Conservation (phyloP, 495 filamentous ascomycete species). For the Penicillium steckii region DNA sequence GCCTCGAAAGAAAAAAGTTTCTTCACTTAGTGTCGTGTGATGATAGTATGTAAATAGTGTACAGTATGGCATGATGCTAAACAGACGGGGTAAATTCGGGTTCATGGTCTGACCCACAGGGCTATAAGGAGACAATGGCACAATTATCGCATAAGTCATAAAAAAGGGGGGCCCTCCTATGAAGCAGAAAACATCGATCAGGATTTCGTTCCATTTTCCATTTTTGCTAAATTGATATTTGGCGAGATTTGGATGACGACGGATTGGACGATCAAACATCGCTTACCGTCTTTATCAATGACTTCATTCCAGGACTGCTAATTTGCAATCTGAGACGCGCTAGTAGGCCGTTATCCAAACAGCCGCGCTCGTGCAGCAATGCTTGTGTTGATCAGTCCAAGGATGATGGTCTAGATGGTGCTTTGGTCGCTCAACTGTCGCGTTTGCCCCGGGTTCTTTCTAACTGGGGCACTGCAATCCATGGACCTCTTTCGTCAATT, state of each 20-base stretch:
- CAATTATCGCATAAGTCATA: no score
- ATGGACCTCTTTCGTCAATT: constrained; percentile 6
- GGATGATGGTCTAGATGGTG: constrained; percentile 9
- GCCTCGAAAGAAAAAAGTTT: not conserved
- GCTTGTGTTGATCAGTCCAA: constrained; percentile 11
- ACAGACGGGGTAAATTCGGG: not conserved
- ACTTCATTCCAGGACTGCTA: constrained; percentile 1
- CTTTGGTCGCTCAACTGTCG: not conserved
- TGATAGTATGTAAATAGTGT: no score
- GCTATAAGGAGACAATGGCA: not conserved
- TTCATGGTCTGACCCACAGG: not conserved
- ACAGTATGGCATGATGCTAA: not conserved
- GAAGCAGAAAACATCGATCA: not conserved
- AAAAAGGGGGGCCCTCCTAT: not conserved
- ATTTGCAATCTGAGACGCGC: constrained; percentile 18
- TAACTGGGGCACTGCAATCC: not conserved
- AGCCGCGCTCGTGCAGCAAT: constrained; percentile 19
- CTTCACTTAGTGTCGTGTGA: not conserved
- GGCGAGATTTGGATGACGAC: not conserved
- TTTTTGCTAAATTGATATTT: not conserved
- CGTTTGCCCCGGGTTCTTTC: constrained; percentile 9
- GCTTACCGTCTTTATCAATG: not conserved
- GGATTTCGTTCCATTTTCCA: not conserved
- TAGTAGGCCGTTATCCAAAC: constrained; percentile 12
- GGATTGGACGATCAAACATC: not conserved